Evolutionary conservation across 208 protist genomes (phyloP), one percentile per base, ranked within the genome.

Genomic region (Acanthamoeba royreba): DNA sequence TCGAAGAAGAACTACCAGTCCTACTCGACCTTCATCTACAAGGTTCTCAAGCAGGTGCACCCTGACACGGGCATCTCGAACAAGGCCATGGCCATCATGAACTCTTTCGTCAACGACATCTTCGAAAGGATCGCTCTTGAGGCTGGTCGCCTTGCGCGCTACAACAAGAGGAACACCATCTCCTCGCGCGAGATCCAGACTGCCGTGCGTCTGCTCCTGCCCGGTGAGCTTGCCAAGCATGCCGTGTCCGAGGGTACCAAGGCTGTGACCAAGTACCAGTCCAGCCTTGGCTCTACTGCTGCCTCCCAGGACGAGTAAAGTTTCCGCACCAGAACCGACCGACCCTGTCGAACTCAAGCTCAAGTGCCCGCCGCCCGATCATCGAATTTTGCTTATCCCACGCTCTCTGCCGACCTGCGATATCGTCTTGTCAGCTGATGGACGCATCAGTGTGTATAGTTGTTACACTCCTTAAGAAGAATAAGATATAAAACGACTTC

Each of bases 201-300:
- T 28, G 99, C 99, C 43, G 99, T 99, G 33, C 98, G 99, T 42
- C 98, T 99, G 35, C 96, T 99, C 53, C 98, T 99, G 15, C 98
- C 99, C 74, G 98, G 99, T 92, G 99, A 99, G 96, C 97, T 99
- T 25, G 98, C 99, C 49, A 99, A 99, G 96, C 99, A 99, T 93
- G 99, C 99, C 89, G 99, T 99, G 96, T 99, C 98, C 53, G 99
- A 99, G 97, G 99, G 99, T 72, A 99, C 98, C 61, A 99, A 99
- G 98, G 99, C 99, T 13, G 99, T 99, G 11, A 98, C 98, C 95
- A 99, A 99, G 97, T 99, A 97, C 95, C 42, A 92, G 81, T 89
- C 81, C n/a, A 89, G 81, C 81, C 46, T 89, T 25, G 81, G 81
- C 31, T 69, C 49, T 52, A 89, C 81, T 22, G 79, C 79, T 31